These are phyloP conservation scores for Apiospora arundinis DNA, from an alignment of 2,329 filamentous ascomycete species.

Conservation along the genomic window DNA sequence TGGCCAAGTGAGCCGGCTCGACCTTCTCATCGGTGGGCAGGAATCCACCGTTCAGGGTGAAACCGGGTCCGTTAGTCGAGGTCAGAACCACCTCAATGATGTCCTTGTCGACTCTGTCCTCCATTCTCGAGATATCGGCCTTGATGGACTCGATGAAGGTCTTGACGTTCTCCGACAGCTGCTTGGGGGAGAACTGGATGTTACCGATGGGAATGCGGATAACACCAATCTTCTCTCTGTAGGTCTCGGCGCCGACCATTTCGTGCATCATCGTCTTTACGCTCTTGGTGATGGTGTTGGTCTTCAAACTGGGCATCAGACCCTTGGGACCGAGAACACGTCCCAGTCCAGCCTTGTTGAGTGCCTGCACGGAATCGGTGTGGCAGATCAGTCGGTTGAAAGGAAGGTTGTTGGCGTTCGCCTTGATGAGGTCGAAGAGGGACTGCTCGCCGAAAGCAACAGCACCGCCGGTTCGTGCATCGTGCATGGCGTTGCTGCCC, in stretches of 20 bases:
- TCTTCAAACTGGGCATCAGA: constrained; percentile 89
- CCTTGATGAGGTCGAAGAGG: constrained; percentile 78
- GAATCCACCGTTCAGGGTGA: constrained; percentile 85
- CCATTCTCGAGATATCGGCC: constrained; percentile 73
- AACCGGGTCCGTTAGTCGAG: constrained; percentile 84
- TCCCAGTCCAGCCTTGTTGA: constrained; percentile 83
- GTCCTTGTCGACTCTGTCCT: constrained; percentile 71
- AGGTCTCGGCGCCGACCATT: constrained; percentile 83
- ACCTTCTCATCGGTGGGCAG: constrained; percentile 65
- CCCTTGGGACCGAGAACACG: constrained; percentile 86
- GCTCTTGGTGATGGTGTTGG: constrained; percentile 86
- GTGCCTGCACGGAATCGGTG: constrained; percentile 73
- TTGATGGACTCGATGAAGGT: constrained; percentile 77
- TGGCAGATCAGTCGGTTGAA: constrained; percentile 94
- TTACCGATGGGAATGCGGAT: constrained; percentile 91
- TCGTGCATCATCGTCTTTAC: constrained; percentile 77
- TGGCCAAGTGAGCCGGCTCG: constrained; percentile 57
- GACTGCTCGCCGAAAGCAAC: constrained; percentile 84
- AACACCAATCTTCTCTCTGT: constrained; percentile 84
- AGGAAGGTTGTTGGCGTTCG: constrained; percentile 73
- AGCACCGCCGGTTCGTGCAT: constrained; percentile 80
- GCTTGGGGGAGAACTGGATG: constrained; percentile 84
- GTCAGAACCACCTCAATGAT: constrained; percentile 81
- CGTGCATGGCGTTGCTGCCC: constrained; percentile 73
- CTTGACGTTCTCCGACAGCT: constrained; percentile 85